Base-by-base conservation (phyloP, 2,329 filamentous ascomycete species). In the Gyromitra esculenta region DNA sequence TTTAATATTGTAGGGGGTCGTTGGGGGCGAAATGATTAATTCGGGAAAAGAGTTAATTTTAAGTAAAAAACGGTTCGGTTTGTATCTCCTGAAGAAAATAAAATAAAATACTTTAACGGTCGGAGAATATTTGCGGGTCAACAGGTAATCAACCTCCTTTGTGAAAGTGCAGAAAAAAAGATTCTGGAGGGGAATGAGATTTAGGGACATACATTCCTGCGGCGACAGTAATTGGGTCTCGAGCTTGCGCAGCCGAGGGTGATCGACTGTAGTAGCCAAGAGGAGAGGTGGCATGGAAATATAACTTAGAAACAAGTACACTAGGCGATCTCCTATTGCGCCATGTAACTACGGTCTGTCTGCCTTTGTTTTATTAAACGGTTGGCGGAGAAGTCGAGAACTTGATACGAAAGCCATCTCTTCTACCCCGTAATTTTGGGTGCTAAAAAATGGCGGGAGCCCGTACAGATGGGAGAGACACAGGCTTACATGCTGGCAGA, bases 401-500 rank as follows among this genome's bases (percentile, higher is more conserved):
- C 57, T 39, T 68, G 65, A 57, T 54, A 66, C 52, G 39, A 31
- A 54, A 45, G 64, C 15, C 64, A 56, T 68, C 50, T 56, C 48
- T 21, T 41, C 50, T 57, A 57, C 54, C 54, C 54, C 54, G 54
- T 54, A 54, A 31, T 37, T 57, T 25, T 37, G 15, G 31, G 31
- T 57, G 8, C 21, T 54, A 54, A 9, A 37, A 39, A 9, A n/a
- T 31, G 25, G 13, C 54, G 11, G 54, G 13, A 35, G n/a, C 11
- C n/a, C 25, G 37, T 39, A 6, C n/a, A 15, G 3, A 11, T n/a
- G 37, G 21, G 57, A 60, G 4, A 35, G 6, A 31, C 25, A 31
- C 2, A 31, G 4, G 25, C 25, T 31, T 4, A 31, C 25, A 31
- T 37, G 31, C 37, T 60, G 8, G 57, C 13, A 59, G 13, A 54